Percentiles rank a stretch among this genome's conserved stretches.
These are phyloP conservation scores for Juglanconis sp. DNA, from an alignment of 2,329 filamentous ascomycete species.

Conservation along the genomic window DNA sequence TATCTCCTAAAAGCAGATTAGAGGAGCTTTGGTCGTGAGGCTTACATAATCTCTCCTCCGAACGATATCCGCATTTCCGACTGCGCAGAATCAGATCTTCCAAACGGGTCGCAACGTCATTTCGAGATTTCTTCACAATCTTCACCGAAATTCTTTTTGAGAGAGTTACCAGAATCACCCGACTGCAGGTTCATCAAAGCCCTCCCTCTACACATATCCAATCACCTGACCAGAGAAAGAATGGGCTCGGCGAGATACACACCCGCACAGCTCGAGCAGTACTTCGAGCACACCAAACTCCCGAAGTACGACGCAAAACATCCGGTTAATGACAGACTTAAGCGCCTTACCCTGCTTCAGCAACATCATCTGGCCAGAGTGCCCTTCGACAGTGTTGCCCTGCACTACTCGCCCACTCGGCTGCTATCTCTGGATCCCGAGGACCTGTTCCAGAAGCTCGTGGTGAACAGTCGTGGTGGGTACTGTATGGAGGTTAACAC, in stretches of 20 bases:
- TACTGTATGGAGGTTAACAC: constrained; percentile 51
- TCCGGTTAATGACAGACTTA: neutral
- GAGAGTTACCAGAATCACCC: too few relatives aligned
- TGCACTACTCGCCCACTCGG: constrained; percentile 42
- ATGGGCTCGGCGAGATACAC: neutral
- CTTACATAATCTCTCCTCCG: too few relatives aligned
- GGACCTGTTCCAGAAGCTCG: constrained; percentile 31
- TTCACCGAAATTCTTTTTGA: too few relatives aligned
- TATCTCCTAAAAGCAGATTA: too few relatives aligned
- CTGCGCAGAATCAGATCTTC: too few relatives aligned
- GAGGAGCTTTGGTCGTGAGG: too few relatives aligned
- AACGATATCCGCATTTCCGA: too few relatives aligned
- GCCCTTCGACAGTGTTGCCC: constrained; percentile 52
- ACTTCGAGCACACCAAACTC: neutral
- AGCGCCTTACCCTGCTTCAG: constrained; percentile 22
- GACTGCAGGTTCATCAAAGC: neutral
- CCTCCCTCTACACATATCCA: neutral
- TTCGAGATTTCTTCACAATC: too few relatives aligned
- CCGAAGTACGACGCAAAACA: neutral
- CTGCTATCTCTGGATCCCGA: constrained; percentile 29
- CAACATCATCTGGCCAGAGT: constrained; percentile 44
- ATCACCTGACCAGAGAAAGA: neutral
- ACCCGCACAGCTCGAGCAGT: neutral
- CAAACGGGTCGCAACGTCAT: too few relatives aligned
- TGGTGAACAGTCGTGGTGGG: constrained; percentile 43